Evolutionary conservation across 768 basidiomycete genomes (phyloP), one percentile per base, ranked within the genome.

Genomic region (Trichaptum fuscoviolaceum): DNA sequence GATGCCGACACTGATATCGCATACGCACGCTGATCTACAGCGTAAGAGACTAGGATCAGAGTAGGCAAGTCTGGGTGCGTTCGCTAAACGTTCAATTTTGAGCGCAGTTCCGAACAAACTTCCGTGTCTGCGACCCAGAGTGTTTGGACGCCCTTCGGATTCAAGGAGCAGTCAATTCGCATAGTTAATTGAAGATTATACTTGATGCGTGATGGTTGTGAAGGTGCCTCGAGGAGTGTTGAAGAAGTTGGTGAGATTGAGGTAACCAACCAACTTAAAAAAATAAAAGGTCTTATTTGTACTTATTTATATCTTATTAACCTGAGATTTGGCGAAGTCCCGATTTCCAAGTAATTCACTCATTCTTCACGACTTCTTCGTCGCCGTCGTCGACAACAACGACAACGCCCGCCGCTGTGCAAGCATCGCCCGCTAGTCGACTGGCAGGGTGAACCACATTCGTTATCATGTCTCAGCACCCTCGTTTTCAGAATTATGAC

Each of bases 341-440:
- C 42, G 42, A 52, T 6, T 52, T 12, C 3, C 10, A 52, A 52
- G 12, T 12, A 12, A 52, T 20, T 52, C 42, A 52, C 42, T 52
- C 10, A 52, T 12, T 52, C 42, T 52, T 52, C 42, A 52, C 42
- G 42, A 15, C 42, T 12, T 52, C 42, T 12, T 52, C 42, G 42
- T 52, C 42, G 42, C 42, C 42, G 42, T 52, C 42, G 42, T 52
- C 42, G 42, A 52, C 36, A 23, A 57, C 36, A 36, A 75, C 75
- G 74, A 70, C 72, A 35, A 65, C 75, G 20, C 74, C 68, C 66
- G 59, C 73, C 34, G 65, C 65, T 15, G 42, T 61, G 25, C 67
- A 70, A 8, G 65, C 67, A 23, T 60, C 65, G 70, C 68, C 68
- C 69, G 70, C 70, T 52, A 52, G 42, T 52, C 42, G 42, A 52